A percentile compares a stretch with the other conserved stretches of the same genome.
phyloP scores from a whole-genome alignment of 2,329 filamentous ascomycete species.

The Apiospora rasikravindrae region DNA sequence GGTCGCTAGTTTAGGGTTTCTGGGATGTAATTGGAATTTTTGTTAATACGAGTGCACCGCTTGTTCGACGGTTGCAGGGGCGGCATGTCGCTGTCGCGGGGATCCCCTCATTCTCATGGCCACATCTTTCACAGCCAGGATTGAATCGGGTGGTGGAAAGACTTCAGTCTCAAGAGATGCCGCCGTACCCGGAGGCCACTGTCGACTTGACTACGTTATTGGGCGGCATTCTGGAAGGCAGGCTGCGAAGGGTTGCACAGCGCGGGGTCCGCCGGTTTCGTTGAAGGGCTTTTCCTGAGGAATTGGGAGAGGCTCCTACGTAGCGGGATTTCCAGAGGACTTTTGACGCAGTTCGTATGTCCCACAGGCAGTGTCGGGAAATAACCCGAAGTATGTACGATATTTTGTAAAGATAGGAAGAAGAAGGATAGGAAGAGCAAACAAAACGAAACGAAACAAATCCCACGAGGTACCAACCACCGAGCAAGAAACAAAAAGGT shows the following conservation, averaged over 20 bases:
- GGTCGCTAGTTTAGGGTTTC: not conserved
- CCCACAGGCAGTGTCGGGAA: not conserved
- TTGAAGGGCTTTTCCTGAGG: not conserved
- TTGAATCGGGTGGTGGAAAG: not conserved
- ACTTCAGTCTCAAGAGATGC: not conserved
- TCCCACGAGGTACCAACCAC: not conserved
- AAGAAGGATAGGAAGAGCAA: constrained; percentile 11
- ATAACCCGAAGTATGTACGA: constrained; percentile 11
- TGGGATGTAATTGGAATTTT: constrained; percentile 11
- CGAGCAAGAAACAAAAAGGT: constrained; percentile 15
- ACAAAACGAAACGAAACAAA: constrained; percentile 16
- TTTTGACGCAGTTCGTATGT: not conserved
- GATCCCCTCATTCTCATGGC: not conserved
- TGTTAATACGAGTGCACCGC: constrained; percentile 7
- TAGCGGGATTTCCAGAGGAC: not conserved
- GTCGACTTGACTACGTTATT: not conserved
- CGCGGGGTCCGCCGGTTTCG: constrained; percentile 4
- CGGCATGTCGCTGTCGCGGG: not conserved
- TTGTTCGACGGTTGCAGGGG: not conserved
- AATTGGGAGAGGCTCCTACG: not conserved
- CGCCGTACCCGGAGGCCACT: not conserved
- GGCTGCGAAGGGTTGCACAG: constrained; percentile 3
- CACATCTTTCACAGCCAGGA: not conserved
- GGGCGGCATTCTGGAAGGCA: not conserved
- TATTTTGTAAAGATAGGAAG: constrained; percentile 13